Evolutionary conservation across 1,139 yeast genomes (phyloP), one percentile per base, ranked within the genome.

Genomic region (Sugiyamaella japonica): DNA sequence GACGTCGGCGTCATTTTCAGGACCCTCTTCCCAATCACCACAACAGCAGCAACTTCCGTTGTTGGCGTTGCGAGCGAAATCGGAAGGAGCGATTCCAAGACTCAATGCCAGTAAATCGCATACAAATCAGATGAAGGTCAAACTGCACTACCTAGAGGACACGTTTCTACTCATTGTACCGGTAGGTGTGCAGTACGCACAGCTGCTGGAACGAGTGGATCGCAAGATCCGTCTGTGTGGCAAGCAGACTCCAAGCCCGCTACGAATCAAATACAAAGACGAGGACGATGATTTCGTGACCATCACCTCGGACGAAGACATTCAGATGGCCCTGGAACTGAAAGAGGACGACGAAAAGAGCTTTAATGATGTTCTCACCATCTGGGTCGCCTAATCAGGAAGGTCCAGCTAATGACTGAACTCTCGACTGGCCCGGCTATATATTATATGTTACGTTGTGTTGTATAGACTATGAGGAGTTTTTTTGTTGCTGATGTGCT

Each of bases 231-330:
- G 77, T 29, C 67, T 74, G 41, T 73, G 78, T 53, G 75, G 76
- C 32, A 64, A 73, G 69, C 68, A 63, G 50, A 61, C 66, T 7
- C 68, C 70, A 9, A 68, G 71, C 48, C 77, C 73, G 38, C 67
- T 79, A 41, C 80, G 85, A 65, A 77, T 93, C 59, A 86, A 86
- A 69, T 93, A 90, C 67, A 85, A 84, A 68, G 99, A 93, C 71
- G 99, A 93, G 70, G 99, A 93, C 69, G 97, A 95, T 16, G 99
- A 93, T 69, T 86, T 83, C 69, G 96, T 93, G 48, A 84, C 88
- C 52, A 83, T 93, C 73, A 89, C 85, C 64, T 83, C 91, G 42
- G 88, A 86, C 60, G 98, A 91, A 55, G 91, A 93, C 69, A 67
- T 76, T 49, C 70, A 64, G 50, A 71, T 75, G 72, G 79, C 79